A percentile compares a stretch with the other conserved stretches of the same genome.
These are phyloP conservation scores for Fomitopsis serialis DNA, from an alignment of 768 basidiomycete genomes.

Conservation along the genomic window DNA sequence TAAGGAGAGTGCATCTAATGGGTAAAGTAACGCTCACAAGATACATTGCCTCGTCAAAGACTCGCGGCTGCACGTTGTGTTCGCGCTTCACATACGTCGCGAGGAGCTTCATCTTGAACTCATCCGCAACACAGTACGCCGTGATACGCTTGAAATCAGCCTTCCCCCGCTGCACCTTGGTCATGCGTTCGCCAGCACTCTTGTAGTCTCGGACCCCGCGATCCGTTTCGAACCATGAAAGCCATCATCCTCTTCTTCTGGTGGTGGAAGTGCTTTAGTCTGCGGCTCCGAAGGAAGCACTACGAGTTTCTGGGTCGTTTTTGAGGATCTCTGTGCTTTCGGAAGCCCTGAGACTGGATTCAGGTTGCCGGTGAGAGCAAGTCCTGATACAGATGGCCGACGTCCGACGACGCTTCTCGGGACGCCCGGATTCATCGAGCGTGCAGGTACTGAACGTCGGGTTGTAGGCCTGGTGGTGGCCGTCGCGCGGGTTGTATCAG, in stretches of 20 bases:
- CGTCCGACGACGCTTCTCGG: conserved; percentile 16
- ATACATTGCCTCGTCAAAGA: conserved; percentile 93
- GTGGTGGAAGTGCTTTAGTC: conserved; percentile 57
- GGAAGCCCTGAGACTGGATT: conserved; percentile 23
- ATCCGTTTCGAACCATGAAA: conserved; percentile 63
- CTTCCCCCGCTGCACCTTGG: conserved; percentile 74
- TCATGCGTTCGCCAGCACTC: conserved; percentile 85
- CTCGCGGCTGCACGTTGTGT: conserved; percentile 81
- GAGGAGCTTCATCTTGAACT: conserved; percentile 78
- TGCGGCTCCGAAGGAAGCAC: conserved; percentile 88
- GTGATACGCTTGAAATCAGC: conserved; percentile 81
- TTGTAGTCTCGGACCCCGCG: conserved; percentile 72
- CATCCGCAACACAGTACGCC: conserved; percentile 85
- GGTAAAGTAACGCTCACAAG: conserved; percentile 78
- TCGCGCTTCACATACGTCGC: conserved; percentile 87
- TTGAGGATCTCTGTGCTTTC: conserved; percentile 76
- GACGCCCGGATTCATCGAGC: conserved; percentile 2
- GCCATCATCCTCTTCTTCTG: conserved; percentile 39
- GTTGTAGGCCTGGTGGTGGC: neutral
- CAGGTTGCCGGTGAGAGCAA: conserved; percentile 13
- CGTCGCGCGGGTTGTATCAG: neutral
- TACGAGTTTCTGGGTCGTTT: conserved; percentile 88
- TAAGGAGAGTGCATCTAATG: neutral
- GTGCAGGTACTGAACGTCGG: conserved; percentile 9
- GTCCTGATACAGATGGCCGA: conserved; percentile 27